Percentiles rank a stretch among this genome's conserved stretches.
Evolutionary conservation across 1,139 yeast species (phyloP).

Genomic region (Williopsis jadinii): DNA sequence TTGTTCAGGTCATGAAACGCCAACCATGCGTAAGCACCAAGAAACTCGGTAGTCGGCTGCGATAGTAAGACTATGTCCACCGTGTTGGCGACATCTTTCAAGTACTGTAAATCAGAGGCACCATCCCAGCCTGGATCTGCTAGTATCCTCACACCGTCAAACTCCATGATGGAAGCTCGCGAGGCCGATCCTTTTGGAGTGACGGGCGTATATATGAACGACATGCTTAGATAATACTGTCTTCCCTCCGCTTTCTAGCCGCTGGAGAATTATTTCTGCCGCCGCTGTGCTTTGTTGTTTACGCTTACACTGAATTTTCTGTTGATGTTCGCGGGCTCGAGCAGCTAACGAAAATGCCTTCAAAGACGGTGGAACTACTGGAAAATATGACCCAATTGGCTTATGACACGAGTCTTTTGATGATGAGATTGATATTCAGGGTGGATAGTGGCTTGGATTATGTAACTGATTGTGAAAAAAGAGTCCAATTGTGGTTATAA

Average conservation of each 20-base stretch:
- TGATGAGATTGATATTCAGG: no score
- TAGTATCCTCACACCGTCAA: constrained; percentile 41
- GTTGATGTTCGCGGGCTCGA: no score
- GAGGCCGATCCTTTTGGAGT: constrained; percentile 16
- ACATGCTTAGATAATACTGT: constrained; percentile 7
- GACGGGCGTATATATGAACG: constrained; percentile 18
- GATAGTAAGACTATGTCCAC: constrained; percentile 71
- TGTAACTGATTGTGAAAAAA: no score
- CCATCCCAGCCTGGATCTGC: constrained; percentile 79
- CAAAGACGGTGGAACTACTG: no score
- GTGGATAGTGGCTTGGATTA: no score
- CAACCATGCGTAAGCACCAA: constrained; percentile 74
- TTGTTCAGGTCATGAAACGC: constrained; percentile 64
- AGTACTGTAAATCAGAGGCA: constrained; percentile 32
- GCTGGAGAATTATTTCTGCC: neutral
- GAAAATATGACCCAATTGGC: no score
- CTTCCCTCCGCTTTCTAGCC: neutral
- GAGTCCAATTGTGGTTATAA: no score
- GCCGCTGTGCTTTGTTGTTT: neutral
- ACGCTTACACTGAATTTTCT: neutral
- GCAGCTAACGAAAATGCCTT: no score
- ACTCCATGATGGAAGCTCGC: constrained; percentile 29
- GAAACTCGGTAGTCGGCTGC: constrained; percentile 74
- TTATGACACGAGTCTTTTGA: no score
- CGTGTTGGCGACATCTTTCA: constrained; percentile 40